Evolutionary conservation across 2,329 filamentous ascomycete genomes (phyloP), one percentile per base, ranked within the genome.

Genomic region (Mycocentrospora acerina): DNA sequence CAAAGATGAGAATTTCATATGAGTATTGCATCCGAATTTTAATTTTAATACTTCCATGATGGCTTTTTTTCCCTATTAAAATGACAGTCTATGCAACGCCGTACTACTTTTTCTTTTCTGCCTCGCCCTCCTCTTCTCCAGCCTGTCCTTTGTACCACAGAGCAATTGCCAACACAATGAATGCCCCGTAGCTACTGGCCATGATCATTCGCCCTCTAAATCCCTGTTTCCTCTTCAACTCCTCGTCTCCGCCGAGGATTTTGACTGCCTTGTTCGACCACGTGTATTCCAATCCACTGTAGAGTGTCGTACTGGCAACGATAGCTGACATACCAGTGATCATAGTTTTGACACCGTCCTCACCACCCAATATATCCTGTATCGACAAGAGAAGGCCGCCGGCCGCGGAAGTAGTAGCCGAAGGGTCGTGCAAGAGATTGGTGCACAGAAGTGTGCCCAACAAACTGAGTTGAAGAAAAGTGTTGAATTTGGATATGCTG

Each of bases 261-360:
- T 86, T 94, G 22, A 97, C 90, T 0, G 90, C 91, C 56, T 95
- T 86, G 65, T 93, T 95, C 52, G 82, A 88, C 64, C 85, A 94
- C 6, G 95, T 77, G 64, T 98, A 98, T 66, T 90, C 95, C 11
- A 90, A 76, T 7, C 93, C 93, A 47, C 90, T 96, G 88, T 90
- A 97, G 5, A 95, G 70, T 0, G 93, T 98, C 4, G 93, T 98
- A 0, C 77, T 80, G 1, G 90, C 90, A 3, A 98, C 91, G 11
- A 94, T 69, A 55, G 88, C 91, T 60, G 88, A 91, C 52, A 71
- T 64, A 11, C 58, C 53, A 16, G 42, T 53, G 31, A 64, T 64
- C 28, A 64, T 48, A 5, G 49, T 52, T 40, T 68, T 57, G 55
- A 74, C 57, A 35, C 62, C 55, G 3, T 57, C 49, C 12, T 55